Base-by-base conservation (phyloP, 306 rosid species). In the Urtica urens region DNA sequence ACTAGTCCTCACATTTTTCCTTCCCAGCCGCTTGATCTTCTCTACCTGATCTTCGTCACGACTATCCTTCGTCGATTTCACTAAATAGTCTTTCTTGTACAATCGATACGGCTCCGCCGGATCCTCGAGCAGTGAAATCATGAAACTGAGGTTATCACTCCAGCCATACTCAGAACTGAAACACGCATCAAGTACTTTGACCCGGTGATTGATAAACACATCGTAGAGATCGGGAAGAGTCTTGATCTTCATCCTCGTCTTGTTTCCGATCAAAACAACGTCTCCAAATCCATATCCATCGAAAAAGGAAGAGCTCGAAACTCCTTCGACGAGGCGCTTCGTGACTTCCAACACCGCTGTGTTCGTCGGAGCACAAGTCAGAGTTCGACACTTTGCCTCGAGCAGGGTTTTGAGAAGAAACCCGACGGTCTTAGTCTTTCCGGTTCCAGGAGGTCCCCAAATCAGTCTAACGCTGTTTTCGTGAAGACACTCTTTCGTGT, bases 401-500 rank as follows among this genome's bases (percentile, higher is more conserved):
- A 64, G 74, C 1, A 78, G 55, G 14, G 53, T 53, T 19, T 49
- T 41, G 5, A 82, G 31, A 11, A 76, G 41, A 17, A 37, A 53
- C 26, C 71, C 81, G 16, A 70, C 67, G 0, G 83, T 82, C 63
- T 75, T 82, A 8, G 93, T 82, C 65, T 78, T 78, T 1, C 81
- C 86, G 2, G 86, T 78, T 12, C 81, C 81, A 0, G 86, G 93
- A 42, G 86, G 86, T 0, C 93, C 93, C 83, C 86, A 81, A 17
- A 81, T 78, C 10, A 78, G 67, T 45, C 76, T 65, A 23, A 76
- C 27, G n/a, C 53, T 34, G 23, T 54, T 55, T 16, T 20, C 16
- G 19, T 70, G 76, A 11, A 2, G 29, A 22, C 77, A 75, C 16
- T 57, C 39, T 26, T 44, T 65, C 47, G 51, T 45, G 4, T 38